A percentile compares a stretch with the other conserved stretches of the same genome.
These are phyloP conservation scores for baker's yeast (Saccharomyces cerevisiae) DNA, from an alignment of 805 yeast genomes.

Conservation along the genomic window DNA sequence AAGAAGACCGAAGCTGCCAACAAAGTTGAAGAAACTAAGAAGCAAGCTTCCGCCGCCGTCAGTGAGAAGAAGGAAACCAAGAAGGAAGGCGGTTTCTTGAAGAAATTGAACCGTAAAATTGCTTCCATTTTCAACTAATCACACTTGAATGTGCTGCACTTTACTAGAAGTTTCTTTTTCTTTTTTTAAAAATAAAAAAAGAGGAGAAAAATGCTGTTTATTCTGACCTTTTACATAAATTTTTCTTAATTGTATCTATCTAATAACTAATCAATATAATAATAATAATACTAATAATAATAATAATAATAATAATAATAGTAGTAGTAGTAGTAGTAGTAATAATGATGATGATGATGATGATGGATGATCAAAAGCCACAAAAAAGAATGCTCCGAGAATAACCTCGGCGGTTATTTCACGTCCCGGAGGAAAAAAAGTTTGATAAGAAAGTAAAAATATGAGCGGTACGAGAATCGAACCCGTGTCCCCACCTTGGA, in stretches of 20 bases:
- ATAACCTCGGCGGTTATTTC: neutral
- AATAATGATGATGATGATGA: neutral
- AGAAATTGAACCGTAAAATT: neutral
- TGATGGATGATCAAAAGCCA: neutral
- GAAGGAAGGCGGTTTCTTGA: neutral
- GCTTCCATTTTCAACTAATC: neutral
- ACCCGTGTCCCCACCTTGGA: conserved; percentile 93
- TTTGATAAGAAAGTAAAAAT: conserved; percentile 5
- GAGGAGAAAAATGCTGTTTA: neutral
- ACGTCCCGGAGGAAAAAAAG: neutral
- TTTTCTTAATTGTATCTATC: neutral
- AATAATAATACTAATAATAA: neutral
- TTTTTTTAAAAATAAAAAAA: neutral
- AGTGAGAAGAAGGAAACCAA: neutral
- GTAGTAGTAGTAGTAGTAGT: neutral
- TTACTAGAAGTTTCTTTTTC: neutral
- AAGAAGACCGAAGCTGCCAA: neutral
- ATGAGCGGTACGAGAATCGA: conserved; percentile 58
- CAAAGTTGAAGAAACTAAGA: neutral
- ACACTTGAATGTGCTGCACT: neutral
- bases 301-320: neutral
- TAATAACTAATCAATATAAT: neutral
- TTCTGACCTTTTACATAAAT: neutral
- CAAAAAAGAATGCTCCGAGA: neutral
- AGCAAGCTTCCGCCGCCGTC: neutral